Conservation (phyloP, 768 basidiomycete species). For the Hericium coralloides region DNA sequence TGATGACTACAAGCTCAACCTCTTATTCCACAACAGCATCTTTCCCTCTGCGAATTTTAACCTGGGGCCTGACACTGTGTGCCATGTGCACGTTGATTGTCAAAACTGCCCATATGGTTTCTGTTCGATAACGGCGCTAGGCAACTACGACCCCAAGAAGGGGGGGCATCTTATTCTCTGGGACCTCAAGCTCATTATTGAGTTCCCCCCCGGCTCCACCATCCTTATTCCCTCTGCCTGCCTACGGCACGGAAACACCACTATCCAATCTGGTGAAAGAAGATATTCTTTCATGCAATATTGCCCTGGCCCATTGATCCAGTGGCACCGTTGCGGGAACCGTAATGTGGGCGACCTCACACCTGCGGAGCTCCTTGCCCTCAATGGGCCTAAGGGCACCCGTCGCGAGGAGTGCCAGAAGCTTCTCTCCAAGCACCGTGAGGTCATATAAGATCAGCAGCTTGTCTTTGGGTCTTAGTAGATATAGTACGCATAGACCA, state of each 20-base stretch:
- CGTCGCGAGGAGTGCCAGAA: no score
- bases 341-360: background rate
- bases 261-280: slow-evolving; percentile 3
- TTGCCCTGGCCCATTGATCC: slow-evolving; percentile 2
- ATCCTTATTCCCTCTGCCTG: slow-evolving; percentile 14
- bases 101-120: slow-evolving; percentile 2
- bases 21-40: slow-evolving; percentile 7
- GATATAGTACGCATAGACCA: no score
- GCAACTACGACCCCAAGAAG: slow-evolving; percentile 5
- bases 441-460: no score
- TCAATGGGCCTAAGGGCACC: no score
- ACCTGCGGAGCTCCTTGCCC: no score
- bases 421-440: no score
- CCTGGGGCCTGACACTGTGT: slow-evolving; percentile 6
- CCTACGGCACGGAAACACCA: slow-evolving; percentile 13
- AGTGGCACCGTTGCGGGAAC: background rate
- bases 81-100: slow-evolving; percentile 6
- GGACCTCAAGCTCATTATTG: slow-evolving; percentile 10
- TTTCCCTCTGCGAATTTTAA: slow-evolving; percentile 12
- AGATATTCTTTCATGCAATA: slow-evolving; percentile 7
- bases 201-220: slow-evolving; percentile 13
- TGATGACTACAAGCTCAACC: background rate
- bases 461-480: no score
- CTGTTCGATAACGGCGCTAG: slow-evolving; percentile 12
- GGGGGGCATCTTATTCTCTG: slow-evolving; percentile 14